Percentiles rank a stretch among this genome's conserved stretches.
Evolutionary conservation across 768 basidiomycete species (phyloP).

Genomic region (Kwoniella dejecticola): DNA sequence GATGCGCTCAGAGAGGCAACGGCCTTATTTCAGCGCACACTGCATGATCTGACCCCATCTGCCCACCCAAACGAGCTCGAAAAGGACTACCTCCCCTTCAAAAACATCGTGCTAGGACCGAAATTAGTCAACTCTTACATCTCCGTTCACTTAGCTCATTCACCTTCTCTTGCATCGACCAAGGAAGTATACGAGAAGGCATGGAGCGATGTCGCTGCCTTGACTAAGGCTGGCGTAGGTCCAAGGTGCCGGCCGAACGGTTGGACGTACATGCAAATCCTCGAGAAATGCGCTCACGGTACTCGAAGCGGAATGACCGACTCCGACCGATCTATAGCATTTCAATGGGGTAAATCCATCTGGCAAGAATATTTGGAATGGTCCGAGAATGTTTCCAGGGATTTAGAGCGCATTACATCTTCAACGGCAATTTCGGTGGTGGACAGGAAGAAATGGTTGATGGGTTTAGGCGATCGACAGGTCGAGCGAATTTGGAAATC

Average conservation of each 20-base stretch:
- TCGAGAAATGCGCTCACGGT: constrained; percentile 66
- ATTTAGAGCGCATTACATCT: neutral
- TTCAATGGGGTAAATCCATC: constrained; percentile 63
- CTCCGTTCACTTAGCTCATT: constrained; percentile 70
- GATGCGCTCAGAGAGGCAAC: constrained; percentile 72
- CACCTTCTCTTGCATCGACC: constrained; percentile 59
- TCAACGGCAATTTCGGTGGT: neutral
- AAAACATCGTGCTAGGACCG: constrained; percentile 63
- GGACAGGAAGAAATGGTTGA: constrained; percentile 5
- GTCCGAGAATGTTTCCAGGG: neutral
- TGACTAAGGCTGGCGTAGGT: neutral
- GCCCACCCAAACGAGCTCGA: neutral
- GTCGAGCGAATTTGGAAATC: constrained; percentile 71
- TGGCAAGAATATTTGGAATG: constrained; percentile 66
- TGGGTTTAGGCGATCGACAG: constrained; percentile 42
- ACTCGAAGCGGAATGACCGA: constrained; percentile 60
- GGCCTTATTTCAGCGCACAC: constrained; percentile 67
- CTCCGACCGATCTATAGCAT: constrained; percentile 54
- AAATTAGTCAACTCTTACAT: constrained; percentile 78
- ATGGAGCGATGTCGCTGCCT: constrained; percentile 18
- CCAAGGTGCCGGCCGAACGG: too few species aligned
- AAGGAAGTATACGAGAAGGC: constrained; percentile 60
- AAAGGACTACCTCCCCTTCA: constrained; percentile 60
- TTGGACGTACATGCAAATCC: constrained; percentile 65
- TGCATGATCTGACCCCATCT: constrained; percentile 58